Base-by-base conservation (phyloP, 1,284 basidiomycete species). In the Cerioporus squamosus region DNA sequence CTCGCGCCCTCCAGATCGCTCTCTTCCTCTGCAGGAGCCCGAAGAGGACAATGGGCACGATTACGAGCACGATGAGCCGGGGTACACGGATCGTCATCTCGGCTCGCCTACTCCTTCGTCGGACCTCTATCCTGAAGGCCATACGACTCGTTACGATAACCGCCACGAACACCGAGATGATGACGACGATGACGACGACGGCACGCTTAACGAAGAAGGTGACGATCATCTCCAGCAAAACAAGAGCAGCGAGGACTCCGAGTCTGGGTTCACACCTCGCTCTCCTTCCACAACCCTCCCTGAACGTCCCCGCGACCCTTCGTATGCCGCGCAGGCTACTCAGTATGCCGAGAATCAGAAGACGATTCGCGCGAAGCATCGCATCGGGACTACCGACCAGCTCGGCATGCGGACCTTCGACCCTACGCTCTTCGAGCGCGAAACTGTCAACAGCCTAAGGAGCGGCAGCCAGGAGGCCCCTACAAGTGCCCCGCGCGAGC, bases 21-120 rank as follows among this genome's bases (percentile, higher is more conserved):
- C 88, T 31, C 77, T 92, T 24, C 90, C 90, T 6, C 81, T 91
- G 2, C 89, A 92, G 70, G 89, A 91, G 63, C 78, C 81, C 24
- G 89, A 90, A 65, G 89, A 90, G 64, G 87, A 90, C 61, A 72
- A 79, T 10, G 70, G 73, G 42, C 68, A 70, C 51, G 66, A 71
- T 33, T 65, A 56, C 45, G 57, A 63, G 26, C 65, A 70, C 59
- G 56, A 77, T 59, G 74, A 75, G 48, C 55, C 62, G 22, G 66
- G 70, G 51, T 71, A 75, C 67, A 48, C 75, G 70, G 61, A 77
- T 51, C 69, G 69, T 17, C 75, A 72, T 55, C 72, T 63, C 23
- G 63, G 61, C 29, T 86, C 85, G 5, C 84, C 85, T 3, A 77
- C 80, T 2, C 82, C 84, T 1, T 83, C 82, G 5, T 83, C 84